These are phyloP conservation scores for Zoysia matrella DNA, from an alignment of 202 grass and related monocot species.

Conservation along the genomic window DNA sequence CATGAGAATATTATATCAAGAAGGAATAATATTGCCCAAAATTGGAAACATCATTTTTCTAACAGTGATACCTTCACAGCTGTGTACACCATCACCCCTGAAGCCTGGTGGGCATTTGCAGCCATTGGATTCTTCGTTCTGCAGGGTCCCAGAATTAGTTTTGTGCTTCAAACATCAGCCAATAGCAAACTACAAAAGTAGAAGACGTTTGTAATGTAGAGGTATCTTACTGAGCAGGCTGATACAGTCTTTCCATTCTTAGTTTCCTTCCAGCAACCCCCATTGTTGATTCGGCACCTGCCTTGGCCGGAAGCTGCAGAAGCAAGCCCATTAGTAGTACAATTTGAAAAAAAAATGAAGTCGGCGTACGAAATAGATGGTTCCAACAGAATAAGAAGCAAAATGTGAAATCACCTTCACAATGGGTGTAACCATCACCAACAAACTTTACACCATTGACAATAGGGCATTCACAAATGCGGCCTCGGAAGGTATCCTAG, in stretches of 20 bases:
- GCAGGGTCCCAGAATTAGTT: slow-evolving; percentile 27
- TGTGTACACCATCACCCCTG: slow-evolving; percentile 70
- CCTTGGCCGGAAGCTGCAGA: slow-evolving; percentile 74
- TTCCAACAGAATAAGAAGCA: not conserved
- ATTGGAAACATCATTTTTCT: not conserved
- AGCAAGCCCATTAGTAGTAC: slow-evolving; percentile 22
- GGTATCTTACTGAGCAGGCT: slow-evolving; percentile 79
- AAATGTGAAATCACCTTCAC: slow-evolving; percentile 64
- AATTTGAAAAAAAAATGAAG: not conserved
- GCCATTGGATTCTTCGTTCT: too few species aligned
- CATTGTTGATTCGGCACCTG: slow-evolving; percentile 85
- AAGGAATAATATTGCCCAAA: not conserved
- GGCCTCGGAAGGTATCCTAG: slow-evolving; percentile 86
- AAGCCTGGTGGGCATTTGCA: slow-evolving; percentile 75
- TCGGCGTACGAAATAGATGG: not conserved
- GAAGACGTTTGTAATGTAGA: not conserved
- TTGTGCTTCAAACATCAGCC: slow-evolving; percentile 4
- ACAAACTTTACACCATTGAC: slow-evolving; percentile 72
- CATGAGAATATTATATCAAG: not conserved
- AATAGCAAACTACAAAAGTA: not conserved
- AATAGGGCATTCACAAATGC: slow-evolving; percentile 80
- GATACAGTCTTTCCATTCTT: slow-evolving; percentile 68
- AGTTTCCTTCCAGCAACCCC: slow-evolving; percentile 83
- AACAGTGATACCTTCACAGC: slow-evolving; percentile 61
- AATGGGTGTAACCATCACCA: slow-evolving; percentile 80